Percentiles rank a stretch among this genome's conserved stretches.
Conservation (phyloP, 2,329 filamentous ascomycete species). For the Xylariaceae sp. region DNA sequence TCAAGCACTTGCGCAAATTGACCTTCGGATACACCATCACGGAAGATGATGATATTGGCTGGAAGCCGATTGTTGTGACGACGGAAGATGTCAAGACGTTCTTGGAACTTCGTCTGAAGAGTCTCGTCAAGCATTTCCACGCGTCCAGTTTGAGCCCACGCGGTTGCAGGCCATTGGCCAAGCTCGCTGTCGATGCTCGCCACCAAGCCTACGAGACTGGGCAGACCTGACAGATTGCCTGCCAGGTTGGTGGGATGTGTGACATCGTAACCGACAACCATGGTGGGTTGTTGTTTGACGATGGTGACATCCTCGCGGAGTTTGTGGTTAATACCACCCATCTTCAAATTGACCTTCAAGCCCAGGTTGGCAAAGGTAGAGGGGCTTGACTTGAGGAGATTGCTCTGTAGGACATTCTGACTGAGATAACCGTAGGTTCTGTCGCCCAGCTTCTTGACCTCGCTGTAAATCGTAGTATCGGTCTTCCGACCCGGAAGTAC, state of each 20-base stretch:
- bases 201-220: constrained; percentile 77
- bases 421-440: constrained; percentile 61
- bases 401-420: constrained; percentile 52
- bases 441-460: constrained; percentile 65
- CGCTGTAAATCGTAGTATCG: constrained; percentile 53
- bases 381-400: constrained; percentile 31
- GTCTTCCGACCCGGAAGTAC: constrained; percentile 47
- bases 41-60: constrained; percentile 74
- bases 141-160: constrained; percentile 59
- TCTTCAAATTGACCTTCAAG: constrained; percentile 78
- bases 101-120: constrained; percentile 58
- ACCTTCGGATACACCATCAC: constrained; percentile 83
- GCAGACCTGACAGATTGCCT: constrained; percentile 51
- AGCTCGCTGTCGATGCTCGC: constrained; percentile 67
- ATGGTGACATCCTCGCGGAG: constrained; percentile 56
- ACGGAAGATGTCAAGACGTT: constrained; percentile 59
- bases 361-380: constrained; percentile 64
- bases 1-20: constrained; percentile 68
- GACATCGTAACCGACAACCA: constrained; percentile 83
- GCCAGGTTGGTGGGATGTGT: constrained; percentile 76
- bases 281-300: constrained; percentile 60
- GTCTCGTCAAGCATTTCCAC: constrained; percentile 64
- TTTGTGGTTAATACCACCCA: constrained; percentile 66
- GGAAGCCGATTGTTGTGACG: constrained; percentile 64
- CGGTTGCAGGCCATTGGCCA: constrained; percentile 70